Conservation (phyloP, 2,329 filamentous ascomycete species). For the Verticillium zaregamsianum region DNA sequence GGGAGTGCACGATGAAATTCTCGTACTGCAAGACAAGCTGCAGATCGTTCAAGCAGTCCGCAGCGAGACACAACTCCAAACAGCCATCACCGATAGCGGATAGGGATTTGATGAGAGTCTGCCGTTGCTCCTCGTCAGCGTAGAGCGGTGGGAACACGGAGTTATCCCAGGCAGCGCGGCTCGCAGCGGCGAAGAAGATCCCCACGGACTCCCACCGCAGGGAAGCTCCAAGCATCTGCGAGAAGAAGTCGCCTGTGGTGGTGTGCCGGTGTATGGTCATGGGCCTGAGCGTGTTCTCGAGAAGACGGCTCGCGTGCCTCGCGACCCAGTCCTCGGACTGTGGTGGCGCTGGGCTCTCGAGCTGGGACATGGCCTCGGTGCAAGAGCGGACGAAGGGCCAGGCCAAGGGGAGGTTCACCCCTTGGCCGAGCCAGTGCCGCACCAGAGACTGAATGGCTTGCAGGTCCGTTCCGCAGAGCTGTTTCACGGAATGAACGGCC, state of each 20-base stretch:
- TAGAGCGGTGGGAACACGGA: slow-evolving; percentile 1
- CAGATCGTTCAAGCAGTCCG: slow-evolving; percentile 35
- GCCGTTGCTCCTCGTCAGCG: slow-evolving; percentile 8
- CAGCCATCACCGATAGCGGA: slow-evolving; percentile 15
- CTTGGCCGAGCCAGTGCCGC: background rate
- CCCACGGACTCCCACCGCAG: slow-evolving; percentile 20
- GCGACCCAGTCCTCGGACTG: background rate
- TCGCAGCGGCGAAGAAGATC: slow-evolving; percentile 17
- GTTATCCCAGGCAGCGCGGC: slow-evolving; percentile 16
- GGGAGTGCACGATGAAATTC: slow-evolving; percentile 39
- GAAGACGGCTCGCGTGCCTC: background rate
- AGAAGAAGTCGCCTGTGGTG: slow-evolving; percentile 8
- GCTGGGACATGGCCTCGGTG: background rate
- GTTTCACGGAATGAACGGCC: slow-evolving; percentile 2
- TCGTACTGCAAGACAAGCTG: slow-evolving; percentile 41
- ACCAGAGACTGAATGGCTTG: background rate
- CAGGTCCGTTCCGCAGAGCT: background rate
- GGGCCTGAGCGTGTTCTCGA: background rate
- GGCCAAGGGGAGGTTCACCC: background rate
- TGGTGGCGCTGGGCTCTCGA: background rate
- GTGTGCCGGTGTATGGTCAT: background rate
- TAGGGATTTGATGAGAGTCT: slow-evolving; percentile 11
- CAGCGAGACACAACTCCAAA: slow-evolving; percentile 18
- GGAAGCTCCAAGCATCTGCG: slow-evolving; percentile 12
- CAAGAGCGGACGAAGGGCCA: background rate